A percentile compares a stretch with the other conserved stretches of the same genome.
Conservation (phyloP, 2,329 filamentous ascomycete species). For the Colletotrichum lupini region DNA sequence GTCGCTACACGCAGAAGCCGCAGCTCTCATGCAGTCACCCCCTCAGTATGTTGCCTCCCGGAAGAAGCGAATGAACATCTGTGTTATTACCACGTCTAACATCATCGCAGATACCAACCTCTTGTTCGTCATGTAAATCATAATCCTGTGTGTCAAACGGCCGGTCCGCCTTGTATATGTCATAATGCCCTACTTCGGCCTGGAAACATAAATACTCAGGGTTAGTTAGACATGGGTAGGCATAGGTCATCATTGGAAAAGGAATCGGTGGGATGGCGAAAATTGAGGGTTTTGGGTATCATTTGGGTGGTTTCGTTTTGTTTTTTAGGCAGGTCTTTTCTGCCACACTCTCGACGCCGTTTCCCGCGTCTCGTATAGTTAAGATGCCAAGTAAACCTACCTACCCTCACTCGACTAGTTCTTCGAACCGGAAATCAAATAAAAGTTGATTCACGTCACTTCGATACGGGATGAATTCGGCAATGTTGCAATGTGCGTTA, state of each 20-base stretch:
- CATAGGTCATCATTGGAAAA: slow-evolving; percentile 8
- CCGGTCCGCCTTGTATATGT: slow-evolving; percentile 29
- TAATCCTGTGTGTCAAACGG: slow-evolving; percentile 9
- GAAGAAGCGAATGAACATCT: not conserved
- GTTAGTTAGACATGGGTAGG: slow-evolving; percentile 10
- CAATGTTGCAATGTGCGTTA: not conserved
- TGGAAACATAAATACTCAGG: not conserved
- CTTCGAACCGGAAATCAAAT: not conserved
- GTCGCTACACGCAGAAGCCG: slow-evolving; percentile 93
- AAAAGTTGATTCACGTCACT: not conserved
- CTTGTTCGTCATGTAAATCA: slow-evolving; percentile 69
- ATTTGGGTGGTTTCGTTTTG: not conserved
- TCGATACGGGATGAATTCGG: not conserved
- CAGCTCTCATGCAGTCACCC: slow-evolving; percentile 98
- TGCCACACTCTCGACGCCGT: not conserved
- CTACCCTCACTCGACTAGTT: not conserved
- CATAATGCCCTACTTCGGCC: slow-evolving; percentile 10
- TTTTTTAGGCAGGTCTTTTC: not conserved
- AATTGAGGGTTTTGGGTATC: not conserved
- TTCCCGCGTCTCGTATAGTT: not conserved
- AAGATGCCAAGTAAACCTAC: not conserved
- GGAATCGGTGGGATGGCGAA: slow-evolving; percentile 8
- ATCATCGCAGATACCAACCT: slow-evolving; percentile 66
- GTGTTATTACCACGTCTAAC: slow-evolving; percentile 9
- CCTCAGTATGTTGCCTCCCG: slow-evolving; percentile 73